Percentiles rank a stretch among this genome's conserved stretches.
These are phyloP conservation scores for Onygenales sp. DNA, from an alignment of 2,329 filamentous ascomycete species.

Conservation along the genomic window DNA sequence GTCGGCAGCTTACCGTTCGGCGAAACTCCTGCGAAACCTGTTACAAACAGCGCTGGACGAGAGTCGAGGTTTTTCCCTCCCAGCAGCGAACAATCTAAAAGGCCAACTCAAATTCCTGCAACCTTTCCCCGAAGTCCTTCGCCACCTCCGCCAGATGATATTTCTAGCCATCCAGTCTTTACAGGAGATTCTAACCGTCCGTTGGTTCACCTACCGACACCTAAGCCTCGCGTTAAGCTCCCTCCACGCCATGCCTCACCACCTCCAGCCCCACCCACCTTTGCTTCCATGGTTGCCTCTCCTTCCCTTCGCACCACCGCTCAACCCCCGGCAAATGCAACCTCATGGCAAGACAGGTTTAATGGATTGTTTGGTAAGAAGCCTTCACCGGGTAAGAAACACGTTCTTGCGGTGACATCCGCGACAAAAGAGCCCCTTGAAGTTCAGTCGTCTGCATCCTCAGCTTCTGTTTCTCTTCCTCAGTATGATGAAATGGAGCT, in stretches of 20 bases:
- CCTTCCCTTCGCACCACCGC: slow-evolving; percentile 29
- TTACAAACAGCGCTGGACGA: slow-evolving; percentile 27
- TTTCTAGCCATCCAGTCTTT: slow-evolving; percentile 47
- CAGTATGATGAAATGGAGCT: slow-evolving; percentile 24
- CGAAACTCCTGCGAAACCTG: slow-evolving; percentile 24
- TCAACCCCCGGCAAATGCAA: slow-evolving; percentile 37
- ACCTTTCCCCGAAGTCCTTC: slow-evolving; percentile 33
- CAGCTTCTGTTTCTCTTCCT: slow-evolving; percentile 65
- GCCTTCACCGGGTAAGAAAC: slow-evolving; percentile 39
- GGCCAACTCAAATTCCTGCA: slow-evolving; percentile 20
- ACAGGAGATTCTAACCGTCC: slow-evolving; percentile 42
- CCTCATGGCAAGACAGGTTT: slow-evolving; percentile 71
- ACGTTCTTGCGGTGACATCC: slow-evolving; percentile 52
- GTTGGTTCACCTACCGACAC: slow-evolving; percentile 48
- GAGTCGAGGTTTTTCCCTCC: slow-evolving; percentile 42
- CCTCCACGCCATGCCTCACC: slow-evolving; percentile 48
- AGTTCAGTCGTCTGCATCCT: slow-evolving; percentile 39
- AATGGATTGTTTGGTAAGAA: slow-evolving; percentile 67
- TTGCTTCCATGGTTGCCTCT: slow-evolving; percentile 35
- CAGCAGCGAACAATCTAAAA: slow-evolving; percentile 26
- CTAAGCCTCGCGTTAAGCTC: slow-evolving; percentile 68
- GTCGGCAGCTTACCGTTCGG: slow-evolving; percentile 27
- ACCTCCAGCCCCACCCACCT: slow-evolving; percentile 34
- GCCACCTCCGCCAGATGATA: slow-evolving; percentile 49
- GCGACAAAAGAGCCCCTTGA: slow-evolving; percentile 60